Evolutionary conservation across 1,139 yeast species (phyloP), one percentile per base, ranked within the genome.

Genomic region (Meyerozyma smithsonii): DNA sequence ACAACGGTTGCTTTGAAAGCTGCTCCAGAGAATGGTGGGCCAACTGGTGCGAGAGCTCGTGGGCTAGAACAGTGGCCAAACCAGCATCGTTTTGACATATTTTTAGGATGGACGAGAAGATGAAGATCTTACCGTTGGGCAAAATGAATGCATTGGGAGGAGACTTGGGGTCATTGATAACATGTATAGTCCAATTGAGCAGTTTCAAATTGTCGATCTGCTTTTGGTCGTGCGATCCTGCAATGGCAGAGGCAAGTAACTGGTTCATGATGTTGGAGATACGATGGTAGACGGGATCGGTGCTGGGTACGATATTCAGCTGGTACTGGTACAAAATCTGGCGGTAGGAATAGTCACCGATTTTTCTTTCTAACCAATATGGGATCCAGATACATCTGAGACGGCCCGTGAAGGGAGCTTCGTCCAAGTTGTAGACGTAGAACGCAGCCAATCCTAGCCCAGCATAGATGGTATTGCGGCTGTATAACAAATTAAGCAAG

Each of bases 81-180:
- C 97, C 97, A 55, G 88, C 94, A 40, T 88, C 94, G 55, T 87
- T 81, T 30, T 68, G 64, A 56, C 96, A 84, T 26, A 92, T 78
- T 1, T 88, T 85, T 39, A 92, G 60, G 39, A 94, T 87, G 15
- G 87, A 79, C 37, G 84, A 73, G 54, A 87, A 87, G 15, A 92
- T 88, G 62, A 92, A 92, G 35, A 94, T 95, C 61, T 90, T 90
- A 10, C 98, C 98, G 44, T 94, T 92, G 17, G 97, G 97, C 39
- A 92, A 69, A 20, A 92, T 96, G 62, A 94, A 92, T 2, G 98
- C 98, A 62, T 92, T 92, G 2, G 98, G 97, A 4, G 96, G 86
- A 14, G 70, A 65, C 8, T 58, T 62, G 5, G 83, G 81, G 50
- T 84, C 86, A 46, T 82, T 74, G 35, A 92, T 79, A 20, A 94